Percentiles rank a stretch among this genome's conserved stretches.
Evolutionary conservation across 495 filamentous ascomycete genomes (phyloP).

Genomic region (Penicillium angulare): DNA sequence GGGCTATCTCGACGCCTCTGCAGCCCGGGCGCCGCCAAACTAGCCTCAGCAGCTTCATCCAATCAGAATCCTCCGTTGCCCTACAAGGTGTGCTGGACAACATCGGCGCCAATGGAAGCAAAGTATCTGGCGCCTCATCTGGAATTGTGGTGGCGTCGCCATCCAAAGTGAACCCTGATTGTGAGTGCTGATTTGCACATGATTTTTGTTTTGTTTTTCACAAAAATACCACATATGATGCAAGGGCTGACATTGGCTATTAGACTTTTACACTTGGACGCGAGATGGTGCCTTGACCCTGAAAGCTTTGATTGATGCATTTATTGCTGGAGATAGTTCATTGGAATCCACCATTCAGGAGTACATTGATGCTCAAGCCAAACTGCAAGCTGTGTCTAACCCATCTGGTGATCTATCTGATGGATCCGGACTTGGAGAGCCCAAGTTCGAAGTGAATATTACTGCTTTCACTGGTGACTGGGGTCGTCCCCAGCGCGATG

Average conservation of each 20-base stretch:
- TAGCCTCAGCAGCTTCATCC: conserved; percentile 50
- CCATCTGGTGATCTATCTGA: conserved; percentile 46
- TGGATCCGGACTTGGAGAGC: conserved; percentile 57
- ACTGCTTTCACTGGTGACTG: conserved; percentile 54
- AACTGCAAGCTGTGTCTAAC: conserved; percentile 45
- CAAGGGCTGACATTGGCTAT: not conserved
- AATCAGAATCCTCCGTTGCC: conserved; percentile 50
- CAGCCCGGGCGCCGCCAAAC: conserved; percentile 11
- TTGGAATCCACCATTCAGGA: conserved; percentile 52
- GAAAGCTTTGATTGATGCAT: conserved; percentile 52
- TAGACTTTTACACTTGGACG: conserved; percentile 65
- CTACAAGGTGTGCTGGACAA: conserved; percentile 57
- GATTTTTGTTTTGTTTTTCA: no score
- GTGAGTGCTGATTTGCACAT: no score
- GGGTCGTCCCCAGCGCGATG: conserved; percentile 64
- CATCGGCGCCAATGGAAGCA: conserved; percentile 51
- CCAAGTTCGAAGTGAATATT: conserved; percentile 58
- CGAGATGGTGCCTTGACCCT: conserved; percentile 58
- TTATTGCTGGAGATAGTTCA: conserved; percentile 40
- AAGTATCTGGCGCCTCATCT: conserved; percentile 41
- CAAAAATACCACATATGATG: not conserved
- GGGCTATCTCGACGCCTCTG: conserved; percentile 8
- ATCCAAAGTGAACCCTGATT: conserved; percentile 52
- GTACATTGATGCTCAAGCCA: conserved; percentile 55
- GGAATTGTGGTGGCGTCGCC: conserved; percentile 58